phyloP scores from a whole-genome alignment of 2,329 filamentous ascomycete genomes.

The Emmonsiellopsis sp. region DNA sequence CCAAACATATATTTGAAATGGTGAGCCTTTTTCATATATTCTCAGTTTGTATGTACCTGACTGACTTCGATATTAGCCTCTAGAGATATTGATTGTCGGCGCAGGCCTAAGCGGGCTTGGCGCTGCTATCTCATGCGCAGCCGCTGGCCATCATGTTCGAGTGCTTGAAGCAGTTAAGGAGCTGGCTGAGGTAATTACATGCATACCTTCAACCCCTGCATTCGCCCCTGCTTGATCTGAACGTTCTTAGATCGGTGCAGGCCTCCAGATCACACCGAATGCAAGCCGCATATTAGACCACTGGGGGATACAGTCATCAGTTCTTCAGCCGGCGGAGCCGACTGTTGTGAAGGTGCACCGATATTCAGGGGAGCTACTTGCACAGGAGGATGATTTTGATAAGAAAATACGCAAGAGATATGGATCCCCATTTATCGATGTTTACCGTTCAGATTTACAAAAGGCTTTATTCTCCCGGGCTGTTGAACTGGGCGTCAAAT shows the following conservation, averaged over 20 bases:
- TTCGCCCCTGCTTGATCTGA: neutral
- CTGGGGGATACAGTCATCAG: conserved; percentile 19
- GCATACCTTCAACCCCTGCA: neutral
- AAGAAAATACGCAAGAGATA: conserved; percentile 47
- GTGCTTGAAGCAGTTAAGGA: conserved; percentile 29
- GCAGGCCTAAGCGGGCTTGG: conserved; percentile 14
- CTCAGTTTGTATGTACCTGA: too few relatives aligned
- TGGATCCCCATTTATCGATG: conserved; percentile 47
- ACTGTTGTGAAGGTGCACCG: conserved; percentile 20
- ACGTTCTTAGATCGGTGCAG: conserved; percentile 15
- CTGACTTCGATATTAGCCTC: too few relatives aligned
- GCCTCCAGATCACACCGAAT: conserved; percentile 27
- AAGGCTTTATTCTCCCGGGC: conserved; percentile 44
- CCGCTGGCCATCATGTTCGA: conserved; percentile 12
- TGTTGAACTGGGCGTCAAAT: conserved; percentile 42
- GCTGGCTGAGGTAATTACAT: conserved; percentile 27
- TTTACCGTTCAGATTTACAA: conserved; percentile 57
- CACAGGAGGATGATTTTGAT: conserved; percentile 28
- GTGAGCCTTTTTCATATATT: too few relatives aligned
- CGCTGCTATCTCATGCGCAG: conserved; percentile 13
- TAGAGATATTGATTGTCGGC: conserved; percentile 10
- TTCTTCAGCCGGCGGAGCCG: conserved; percentile 20
- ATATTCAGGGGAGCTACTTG: conserved; percentile 31
- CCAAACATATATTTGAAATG: too few relatives aligned
- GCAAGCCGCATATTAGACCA: conserved; percentile 19